These are phyloP conservation scores for Trichocladium uniseriatum DNA, from an alignment of 495 filamentous ascomycete genomes.

Conservation along the genomic window DNA sequence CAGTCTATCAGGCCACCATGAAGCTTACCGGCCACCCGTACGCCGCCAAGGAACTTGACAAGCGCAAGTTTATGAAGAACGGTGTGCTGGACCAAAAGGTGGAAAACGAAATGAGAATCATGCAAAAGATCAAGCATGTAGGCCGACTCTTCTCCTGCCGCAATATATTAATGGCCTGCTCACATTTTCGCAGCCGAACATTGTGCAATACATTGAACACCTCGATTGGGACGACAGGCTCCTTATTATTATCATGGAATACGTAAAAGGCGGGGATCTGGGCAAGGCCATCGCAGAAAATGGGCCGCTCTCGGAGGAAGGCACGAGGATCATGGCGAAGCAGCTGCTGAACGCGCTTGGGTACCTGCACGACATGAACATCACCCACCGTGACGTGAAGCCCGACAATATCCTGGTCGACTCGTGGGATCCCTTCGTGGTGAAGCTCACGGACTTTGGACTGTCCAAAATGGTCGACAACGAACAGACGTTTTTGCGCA, in stretches of 20 bases:
- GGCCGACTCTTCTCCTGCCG: constrained; percentile 24
- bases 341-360: constrained; percentile 74
- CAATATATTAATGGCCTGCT: neutral
- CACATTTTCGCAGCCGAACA: constrained; percentile 57
- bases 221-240: constrained; percentile 67
- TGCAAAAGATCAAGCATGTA: constrained; percentile 74
- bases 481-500: constrained; percentile 83
- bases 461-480: constrained; percentile 86
- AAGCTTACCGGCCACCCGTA: constrained; percentile 70
- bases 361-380: constrained; percentile 78
- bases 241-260: constrained; percentile 93
- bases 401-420: constrained; percentile 91
- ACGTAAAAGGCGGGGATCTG: constrained; percentile 76
- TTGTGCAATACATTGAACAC: constrained; percentile 82
- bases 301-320: constrained; percentile 54
- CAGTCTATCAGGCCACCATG: constrained; percentile 74
- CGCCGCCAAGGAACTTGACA: constrained; percentile 88
- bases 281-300: constrained; percentile 54
- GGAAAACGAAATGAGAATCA: constrained; percentile 91
- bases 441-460: constrained; percentile 88
- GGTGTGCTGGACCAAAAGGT: constrained; percentile 75
- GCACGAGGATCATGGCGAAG: constrained; percentile 57
- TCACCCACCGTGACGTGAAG: constrained; percentile 96
- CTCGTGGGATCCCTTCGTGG: constrained; percentile 57
- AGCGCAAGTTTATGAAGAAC: constrained; percentile 80